phyloP scores from a whole-genome alignment of 768 basidiomycete species.

The Jaapia argillacea region DNA sequence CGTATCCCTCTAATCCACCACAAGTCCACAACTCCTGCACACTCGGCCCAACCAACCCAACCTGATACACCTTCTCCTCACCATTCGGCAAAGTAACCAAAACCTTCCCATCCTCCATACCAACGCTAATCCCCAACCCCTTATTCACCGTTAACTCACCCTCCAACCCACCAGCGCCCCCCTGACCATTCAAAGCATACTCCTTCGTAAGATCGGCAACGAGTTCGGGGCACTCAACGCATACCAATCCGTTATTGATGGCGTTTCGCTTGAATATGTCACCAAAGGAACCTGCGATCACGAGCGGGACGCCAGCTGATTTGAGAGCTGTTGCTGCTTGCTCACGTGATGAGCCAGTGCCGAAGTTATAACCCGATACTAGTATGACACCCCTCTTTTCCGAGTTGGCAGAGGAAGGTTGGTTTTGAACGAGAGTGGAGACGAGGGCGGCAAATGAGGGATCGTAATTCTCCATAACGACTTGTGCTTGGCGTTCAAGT shows the following conservation, averaged over 20 bases:
- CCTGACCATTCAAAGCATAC: constrained; percentile 63
- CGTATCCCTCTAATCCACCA: constrained; percentile 88
- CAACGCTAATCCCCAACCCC: constrained; percentile 52
- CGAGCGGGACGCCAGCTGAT: constrained; percentile 84
- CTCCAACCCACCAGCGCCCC: constrained; percentile 69
- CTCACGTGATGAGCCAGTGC: constrained; percentile 96
- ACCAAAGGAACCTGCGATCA: constrained; percentile 96
- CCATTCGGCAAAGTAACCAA: constrained; percentile 30
- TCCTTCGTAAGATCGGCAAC: constrained; percentile 71
- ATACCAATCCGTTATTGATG: constrained; percentile 97
- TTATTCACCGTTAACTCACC: constrained; percentile 82
- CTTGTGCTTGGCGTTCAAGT: constrained; percentile 84
- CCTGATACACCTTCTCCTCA: constrained; percentile 47
- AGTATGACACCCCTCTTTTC: constrained; percentile 63
- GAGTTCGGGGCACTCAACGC: constrained; percentile 86
- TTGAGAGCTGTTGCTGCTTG: constrained; percentile 98
- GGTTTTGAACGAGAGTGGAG: constrained; percentile 32
- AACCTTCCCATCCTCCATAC: constrained; percentile 64
- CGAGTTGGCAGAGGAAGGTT: constrained; percentile 12
- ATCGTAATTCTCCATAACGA: constrained; percentile 99
- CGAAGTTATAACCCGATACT: constrained; percentile 95
- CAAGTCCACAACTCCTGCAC: constrained; percentile 98
- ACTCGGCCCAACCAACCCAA: constrained; percentile 79
- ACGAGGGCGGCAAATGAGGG: constrained; percentile 71
- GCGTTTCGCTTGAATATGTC: constrained; percentile 99